phyloP scores from a whole-genome alignment of 176 grass and related monocot species.

The Hsuehochloa calcarea region DNA sequence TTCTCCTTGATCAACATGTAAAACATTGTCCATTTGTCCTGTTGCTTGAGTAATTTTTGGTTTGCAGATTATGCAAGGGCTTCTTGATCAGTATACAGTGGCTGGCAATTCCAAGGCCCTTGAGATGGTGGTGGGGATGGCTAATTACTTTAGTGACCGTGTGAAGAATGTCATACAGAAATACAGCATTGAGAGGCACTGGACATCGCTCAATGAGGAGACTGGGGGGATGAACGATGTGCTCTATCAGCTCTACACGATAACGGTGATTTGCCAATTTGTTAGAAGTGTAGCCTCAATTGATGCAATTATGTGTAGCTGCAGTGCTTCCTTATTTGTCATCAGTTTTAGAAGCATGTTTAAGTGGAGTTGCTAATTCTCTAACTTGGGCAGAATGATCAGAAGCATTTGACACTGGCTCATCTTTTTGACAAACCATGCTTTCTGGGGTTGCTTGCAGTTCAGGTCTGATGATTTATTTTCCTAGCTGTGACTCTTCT shows the following conservation, averaged over 20 bases:
- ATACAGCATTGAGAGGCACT: constrained; percentile 90
- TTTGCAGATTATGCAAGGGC: constrained; percentile 89
- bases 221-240: constrained; percentile 98
- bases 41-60: neutral
- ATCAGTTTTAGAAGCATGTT: neutral
- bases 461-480: constrained; percentile 55
- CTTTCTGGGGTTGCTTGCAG: constrained; percentile 91
- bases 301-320: constrained; percentile 24
- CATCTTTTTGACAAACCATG: constrained; percentile 98
- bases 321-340: neutral
- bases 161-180: constrained; percentile 93
- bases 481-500: constrained; percentile 4
- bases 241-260: constrained; percentile 74
- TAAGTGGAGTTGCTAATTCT: constrained; percentile 6
- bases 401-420: constrained; percentile 83
- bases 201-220: constrained; percentile 88
- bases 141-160: constrained; percentile 79
- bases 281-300: neutral
- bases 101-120: constrained; percentile 67
- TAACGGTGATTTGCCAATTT: constrained; percentile 54
- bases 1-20: neutral
- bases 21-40: neutral
- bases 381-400: constrained; percentile 57
- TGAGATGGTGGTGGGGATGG: constrained; percentile 75
- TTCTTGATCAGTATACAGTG: constrained; percentile 84